A percentile compares a stretch with the other conserved stretches of the same genome.
These are phyloP conservation scores for Sphaerosporella brunnea DNA, from an alignment of 495 filamentous ascomycete species.

Conservation along the genomic window DNA sequence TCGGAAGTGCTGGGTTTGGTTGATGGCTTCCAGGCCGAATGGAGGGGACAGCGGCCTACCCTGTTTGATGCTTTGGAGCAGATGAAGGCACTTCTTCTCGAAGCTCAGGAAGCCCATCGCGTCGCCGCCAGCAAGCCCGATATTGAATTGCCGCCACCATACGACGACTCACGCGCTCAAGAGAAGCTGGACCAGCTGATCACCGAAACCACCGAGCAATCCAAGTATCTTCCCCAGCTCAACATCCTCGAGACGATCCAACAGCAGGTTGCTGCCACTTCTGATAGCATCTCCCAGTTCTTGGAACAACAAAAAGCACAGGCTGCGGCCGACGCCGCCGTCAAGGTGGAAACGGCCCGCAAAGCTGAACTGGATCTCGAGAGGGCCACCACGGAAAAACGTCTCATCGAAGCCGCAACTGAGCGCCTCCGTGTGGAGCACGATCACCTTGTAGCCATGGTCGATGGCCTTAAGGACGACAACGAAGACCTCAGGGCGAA, in stretches of 20 bases:
- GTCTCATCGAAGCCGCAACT: conserved; percentile 58
- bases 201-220: conserved; percentile 36
- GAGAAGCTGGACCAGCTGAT: conserved; percentile 77
- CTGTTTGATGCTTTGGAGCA: conserved; percentile 25
- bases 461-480: conserved; percentile 42
- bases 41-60: conserved; percentile 22
- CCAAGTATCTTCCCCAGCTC: conserved; percentile 41
- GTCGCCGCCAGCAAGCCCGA: conserved; percentile 18
- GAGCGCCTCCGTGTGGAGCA: conserved; percentile 46
- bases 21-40: conserved; percentile 20
- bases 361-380: conserved; percentile 69
- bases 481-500: conserved; percentile 54
- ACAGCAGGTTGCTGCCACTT: conserved; percentile 69
- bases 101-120: conserved; percentile 18
- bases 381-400: conserved; percentile 55
- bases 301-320: conserved; percentile 60
- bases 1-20: conserved; percentile 22
- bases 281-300: conserved; percentile 71
- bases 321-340: conserved; percentile 60
- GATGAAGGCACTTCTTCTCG: conserved; percentile 26
- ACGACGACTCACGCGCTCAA: conserved; percentile 55
- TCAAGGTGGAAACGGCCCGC: conserved; percentile 61
- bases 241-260: conserved; percentile 79
- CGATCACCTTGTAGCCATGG: conserved; percentile 39
- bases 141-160: conserved; percentile 28